Evolutionary conservation across 768 basidiomycete genomes (phyloP).

Genomic region (Mycena crocata): DNA sequence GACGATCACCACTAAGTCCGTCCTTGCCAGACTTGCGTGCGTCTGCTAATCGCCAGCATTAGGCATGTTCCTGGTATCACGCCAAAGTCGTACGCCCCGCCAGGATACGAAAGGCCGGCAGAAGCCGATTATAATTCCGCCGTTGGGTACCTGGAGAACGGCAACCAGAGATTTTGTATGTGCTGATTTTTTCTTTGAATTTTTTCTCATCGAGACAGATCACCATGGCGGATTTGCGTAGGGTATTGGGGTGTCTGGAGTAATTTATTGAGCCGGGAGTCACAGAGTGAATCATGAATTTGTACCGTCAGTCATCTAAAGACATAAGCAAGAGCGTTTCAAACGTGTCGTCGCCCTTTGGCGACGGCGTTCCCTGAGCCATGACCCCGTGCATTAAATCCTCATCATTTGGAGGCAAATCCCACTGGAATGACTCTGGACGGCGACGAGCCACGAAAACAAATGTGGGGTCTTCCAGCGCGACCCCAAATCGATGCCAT

Average conservation of each 20-base stretch:
- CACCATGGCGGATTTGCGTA: conserved; percentile 36
- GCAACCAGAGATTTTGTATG: conserved; percentile 61
- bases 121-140: conserved; percentile 63
- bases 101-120: conserved; percentile 58
- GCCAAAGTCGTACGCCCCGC: conserved; percentile 62
- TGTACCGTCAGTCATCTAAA: conserved; percentile 40
- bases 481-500: conserved; percentile 58
- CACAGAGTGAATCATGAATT: neutral
- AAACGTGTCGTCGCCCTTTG: conserved; percentile 76
- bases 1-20: conserved; percentile 46
- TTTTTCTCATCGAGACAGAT: conserved; percentile 14
- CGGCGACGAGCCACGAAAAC: conserved; percentile 73
- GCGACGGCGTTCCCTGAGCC: conserved; percentile 52
- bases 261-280: conserved; percentile 14
- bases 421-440: conserved; percentile 68
- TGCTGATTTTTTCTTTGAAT: neutral
- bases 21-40: neutral
- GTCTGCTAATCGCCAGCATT: conserved; percentile 7
- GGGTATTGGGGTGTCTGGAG: neutral
- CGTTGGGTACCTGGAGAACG: conserved; percentile 65
- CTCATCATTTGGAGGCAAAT: conserved; percentile 59
- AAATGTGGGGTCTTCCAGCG: conserved; percentile 60
- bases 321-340: conserved; percentile 71
- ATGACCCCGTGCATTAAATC: conserved; percentile 71
- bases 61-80: conserved; percentile 52